Base-by-base conservation (phyloP, 495 filamentous ascomycete genomes). In the Annulohypoxylon bovei region DNA sequence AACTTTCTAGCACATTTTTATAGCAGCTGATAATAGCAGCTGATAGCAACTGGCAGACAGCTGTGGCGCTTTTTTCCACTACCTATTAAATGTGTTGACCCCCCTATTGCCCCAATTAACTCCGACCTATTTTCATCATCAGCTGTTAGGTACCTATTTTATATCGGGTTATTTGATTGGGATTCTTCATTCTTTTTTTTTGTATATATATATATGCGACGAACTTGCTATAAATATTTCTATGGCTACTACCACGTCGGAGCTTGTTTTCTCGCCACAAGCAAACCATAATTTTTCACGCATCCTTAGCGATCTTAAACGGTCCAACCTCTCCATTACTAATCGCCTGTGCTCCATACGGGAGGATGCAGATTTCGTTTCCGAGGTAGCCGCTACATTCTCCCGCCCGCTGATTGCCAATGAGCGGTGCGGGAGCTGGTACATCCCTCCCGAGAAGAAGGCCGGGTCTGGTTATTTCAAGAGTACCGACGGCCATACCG, bases 371-470 rank as follows among this genome's bases (percentile, higher is more conserved):
- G 71, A 77, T 16, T 95, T 94, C 75, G 89, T 92, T 14, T 78
- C 79, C 14, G 79, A 84, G 9, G 88, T 90, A 0, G 81, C 80
- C 2, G 71, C 70, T 32, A 78, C 80, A 11, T 82, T 87, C 54
- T 72, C 73, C 20, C 82, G 95, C n/a, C 94, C 95, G 0, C 80
- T 98, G n/a, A 82, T 99, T 22, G 92, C 94, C 22, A 99, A 99
- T 73, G 93, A 97, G 77, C 85, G 95, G 54, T 97, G 94, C 74
- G 95, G 95, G 0, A 94, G 93, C 76, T 99, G 95, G 95, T 99
- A 99, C 78, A 91, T 98, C 37, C 82, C 88, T 28, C 90, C 92
- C 0, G 77, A 77, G 18, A 69, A 63, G 9, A 94, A 94, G 75
- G 79, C 79, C 1, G 92, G 86, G 14, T 92, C 91, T 54, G 92